Evolutionary conservation across 257 asterid species (phyloP).

Genomic region (Ajuga chamaepitys): DNA sequence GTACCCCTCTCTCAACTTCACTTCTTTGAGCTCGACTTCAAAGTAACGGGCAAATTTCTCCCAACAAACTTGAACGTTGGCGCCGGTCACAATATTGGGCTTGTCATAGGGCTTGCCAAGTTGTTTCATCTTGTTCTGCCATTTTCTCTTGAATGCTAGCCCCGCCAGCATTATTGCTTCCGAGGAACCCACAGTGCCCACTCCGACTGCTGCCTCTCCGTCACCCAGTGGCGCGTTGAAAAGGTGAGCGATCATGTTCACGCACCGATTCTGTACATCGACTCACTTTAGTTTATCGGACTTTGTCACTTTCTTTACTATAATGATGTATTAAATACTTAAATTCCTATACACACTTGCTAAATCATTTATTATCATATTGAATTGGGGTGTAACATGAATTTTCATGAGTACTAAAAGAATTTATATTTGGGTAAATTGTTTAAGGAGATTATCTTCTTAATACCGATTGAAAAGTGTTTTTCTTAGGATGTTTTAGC

Average conservation of each 20-base stretch:
- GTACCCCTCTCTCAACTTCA: constrained; percentile 68
- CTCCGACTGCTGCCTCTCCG: constrained; percentile 74
- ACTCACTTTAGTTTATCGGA: not conserved
- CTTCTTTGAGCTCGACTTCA: constrained; percentile 89
- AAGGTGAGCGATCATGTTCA: constrained; percentile 82
- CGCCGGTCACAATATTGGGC: constrained; percentile 90
- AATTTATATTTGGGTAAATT: too few relatives aligned
- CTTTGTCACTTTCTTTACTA: too few relatives aligned
- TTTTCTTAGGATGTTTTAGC: too few relatives aligned
- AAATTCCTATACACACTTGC: too few relatives aligned
- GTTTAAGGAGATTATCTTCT: too few relatives aligned
- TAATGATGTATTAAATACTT: too few relatives aligned
- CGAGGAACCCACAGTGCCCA: constrained; percentile 89
- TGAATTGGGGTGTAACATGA: too few relatives aligned
- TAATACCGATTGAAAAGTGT: too few relatives aligned
- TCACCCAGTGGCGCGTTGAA: constrained; percentile 84
- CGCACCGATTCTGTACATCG: constrained; percentile 62
- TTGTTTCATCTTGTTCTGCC: constrained; percentile 87
- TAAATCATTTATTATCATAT: too few relatives aligned
- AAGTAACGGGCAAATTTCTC: constrained; percentile 89
- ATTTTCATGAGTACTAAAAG: too few relatives aligned
- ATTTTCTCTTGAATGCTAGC: constrained; percentile 74
- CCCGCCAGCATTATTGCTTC: constrained; percentile 99
- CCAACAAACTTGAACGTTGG: constrained; percentile 95
- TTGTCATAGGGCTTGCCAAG: constrained; percentile 73